Evolutionary conservation across 1,284 basidiomycete genomes (phyloP).

Genomic region (Leccinum fallax): DNA sequence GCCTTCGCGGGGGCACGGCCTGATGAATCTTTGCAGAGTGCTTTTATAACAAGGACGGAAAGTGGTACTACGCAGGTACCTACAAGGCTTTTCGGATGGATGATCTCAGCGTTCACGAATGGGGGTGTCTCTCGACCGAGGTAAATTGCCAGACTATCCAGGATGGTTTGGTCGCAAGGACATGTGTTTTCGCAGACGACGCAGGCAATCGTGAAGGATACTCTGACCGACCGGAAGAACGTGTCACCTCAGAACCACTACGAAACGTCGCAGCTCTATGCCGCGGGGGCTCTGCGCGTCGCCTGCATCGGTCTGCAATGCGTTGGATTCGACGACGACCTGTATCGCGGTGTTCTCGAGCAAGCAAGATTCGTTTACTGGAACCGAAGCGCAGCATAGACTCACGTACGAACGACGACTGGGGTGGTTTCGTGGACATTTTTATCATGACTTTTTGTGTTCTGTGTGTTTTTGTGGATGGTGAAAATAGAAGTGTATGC

Average conservation of each 20-base stretch:
- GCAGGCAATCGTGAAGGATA: slow-evolving; percentile 67
- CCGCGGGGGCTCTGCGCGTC: slow-evolving; percentile 66
- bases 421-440: neutral
- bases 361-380: slow-evolving; percentile 55
- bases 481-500: neutral
- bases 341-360: slow-evolving; percentile 66
- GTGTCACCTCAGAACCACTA: slow-evolving; percentile 74
- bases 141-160: slow-evolving; percentile 36
- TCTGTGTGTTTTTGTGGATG: neutral
- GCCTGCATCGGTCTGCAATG: slow-evolving; percentile 74
- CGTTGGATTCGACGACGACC: slow-evolving; percentile 63
- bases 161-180: slow-evolving; percentile 8
- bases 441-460: neutral
- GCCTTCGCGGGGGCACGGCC: neutral
- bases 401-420: slow-evolving; percentile 1
- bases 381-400: slow-evolving; percentile 26
- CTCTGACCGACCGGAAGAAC: slow-evolving; percentile 67
- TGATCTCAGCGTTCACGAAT: slow-evolving; percentile 65
- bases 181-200: slow-evolving; percentile 48
- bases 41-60: slow-evolving; percentile 74
- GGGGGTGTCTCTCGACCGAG: slow-evolving; percentile 64
- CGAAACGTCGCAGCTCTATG: slow-evolving; percentile 70
- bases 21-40: slow-evolving; percentile 51
- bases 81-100: slow-evolving; percentile 67
- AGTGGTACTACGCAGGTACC: slow-evolving; percentile 80